Base-by-base conservation (phyloP, 345 rosid species). In the Linum lewisii region DNA sequence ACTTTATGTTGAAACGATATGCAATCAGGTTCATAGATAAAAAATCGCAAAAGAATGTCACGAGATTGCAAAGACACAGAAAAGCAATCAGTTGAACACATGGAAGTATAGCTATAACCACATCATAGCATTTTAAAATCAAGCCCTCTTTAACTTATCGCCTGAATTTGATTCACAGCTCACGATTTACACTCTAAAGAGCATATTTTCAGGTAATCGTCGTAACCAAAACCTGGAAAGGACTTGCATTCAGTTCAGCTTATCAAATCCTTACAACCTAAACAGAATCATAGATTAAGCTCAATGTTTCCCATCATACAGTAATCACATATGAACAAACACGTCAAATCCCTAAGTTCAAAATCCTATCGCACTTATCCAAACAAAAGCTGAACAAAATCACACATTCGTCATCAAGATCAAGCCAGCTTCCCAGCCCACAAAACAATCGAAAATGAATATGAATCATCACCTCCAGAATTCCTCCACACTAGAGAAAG, bases 401-500 rank as follows among this genome's bases (percentile, higher is more conserved):
- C 15, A 16, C 18, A 16, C 2, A 5, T 11, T 16, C 18, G 14
- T 29, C 11, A 42, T 42, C 18, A 42, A 42, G 47, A 42, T 42
- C 47, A 42, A 4, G 47, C 47, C 47, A 29, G 47, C 2, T 42
- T 16, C 47, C 2, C 47, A 42, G 47, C 14, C 16, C 1, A 42
- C 2, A 42, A n/a, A 42, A 42, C 16, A 42, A 34, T 5, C 16
- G 9, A 9, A 42, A 42, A 42, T 7, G 47, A 42, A 11, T 0
- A 2, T 16, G 24, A 42, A 37, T 51, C n/a, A 21, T 42, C 47
- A 93, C 99, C 97, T 72, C 95, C 97, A 87, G 61, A 93, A 93
- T 63, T 84, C 84, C 58, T 89, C 90, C n/a, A 80, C 90, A 10
- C 95, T 75, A 1, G 85, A 66, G 51, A 93, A 90, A 0, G 90